phyloP scores from a whole-genome alignment of 176 grass and related monocot species.

The Microstegium vimineum region DNA sequence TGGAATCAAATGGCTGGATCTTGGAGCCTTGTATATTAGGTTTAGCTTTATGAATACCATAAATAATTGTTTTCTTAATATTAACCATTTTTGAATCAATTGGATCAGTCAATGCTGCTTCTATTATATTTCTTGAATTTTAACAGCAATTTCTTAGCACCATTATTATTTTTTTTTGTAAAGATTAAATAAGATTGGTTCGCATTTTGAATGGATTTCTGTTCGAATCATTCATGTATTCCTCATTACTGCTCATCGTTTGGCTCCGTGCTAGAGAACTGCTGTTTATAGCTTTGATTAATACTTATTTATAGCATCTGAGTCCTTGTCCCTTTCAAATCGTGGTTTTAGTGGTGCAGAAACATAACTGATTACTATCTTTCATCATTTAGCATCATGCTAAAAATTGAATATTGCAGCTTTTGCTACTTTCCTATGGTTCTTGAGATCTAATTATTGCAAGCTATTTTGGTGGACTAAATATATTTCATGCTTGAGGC shows the following conservation, averaged over 20 bases:
- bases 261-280: neutral
- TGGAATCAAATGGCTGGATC: neutral
- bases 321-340: neutral
- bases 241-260: neutral
- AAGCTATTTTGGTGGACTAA: neutral
- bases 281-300: neutral
- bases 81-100: slow-evolving; percentile 1
- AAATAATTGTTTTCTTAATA: neutral
- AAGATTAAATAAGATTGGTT: neutral
- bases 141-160: neutral
- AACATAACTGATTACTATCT: neutral
- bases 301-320: neutral
- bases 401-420: neutral
- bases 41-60: neutral
- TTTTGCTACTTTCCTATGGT: neutral
- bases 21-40: neutral
- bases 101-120: neutral
- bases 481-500: slow-evolving; percentile 31
- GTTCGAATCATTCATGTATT: neutral
- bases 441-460: neutral
- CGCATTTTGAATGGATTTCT: neutral
- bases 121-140: neutral
- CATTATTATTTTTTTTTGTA: neutral
- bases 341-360: neutral
- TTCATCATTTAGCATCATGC: neutral